A percentile compares a stretch with the other conserved stretches of the same genome.
Conservation (phyloP, 2,329 filamentous ascomycete species). For the Lasiodiplodia gonubiensis region DNA sequence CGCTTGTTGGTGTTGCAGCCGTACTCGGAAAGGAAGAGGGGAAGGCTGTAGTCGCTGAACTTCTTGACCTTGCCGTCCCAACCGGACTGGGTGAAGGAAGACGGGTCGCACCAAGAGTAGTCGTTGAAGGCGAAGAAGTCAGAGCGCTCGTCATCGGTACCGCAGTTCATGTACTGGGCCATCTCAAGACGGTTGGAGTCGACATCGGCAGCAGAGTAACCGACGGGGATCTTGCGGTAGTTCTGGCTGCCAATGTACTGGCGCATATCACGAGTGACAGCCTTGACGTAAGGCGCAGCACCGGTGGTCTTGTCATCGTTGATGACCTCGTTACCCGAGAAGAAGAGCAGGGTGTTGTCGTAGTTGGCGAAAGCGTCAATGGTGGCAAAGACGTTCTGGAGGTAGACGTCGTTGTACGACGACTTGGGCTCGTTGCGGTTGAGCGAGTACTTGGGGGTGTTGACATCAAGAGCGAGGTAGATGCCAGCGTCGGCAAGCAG, state of each 20-base stretch:
- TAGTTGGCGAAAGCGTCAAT: conserved; percentile 84
- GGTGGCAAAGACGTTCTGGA: conserved; percentile 80
- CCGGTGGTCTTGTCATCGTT: conserved; percentile 66
- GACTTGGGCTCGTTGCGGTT: conserved; percentile 73
- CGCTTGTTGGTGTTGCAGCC: conserved; percentile 86
- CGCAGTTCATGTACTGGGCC: conserved; percentile 93
- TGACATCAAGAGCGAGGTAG: conserved; percentile 90
- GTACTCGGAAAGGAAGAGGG: conserved; percentile 89
- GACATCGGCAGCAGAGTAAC: conserved; percentile 86
- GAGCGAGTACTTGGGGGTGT: conserved; percentile 87
- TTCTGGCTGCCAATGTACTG: conserved; percentile 76
- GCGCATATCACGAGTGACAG: conserved; percentile 79
- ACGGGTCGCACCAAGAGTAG: conserved; percentile 72
- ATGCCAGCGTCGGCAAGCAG: conserved; percentile 81
- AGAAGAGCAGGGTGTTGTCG: conserved; percentile 84
- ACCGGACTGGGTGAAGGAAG: conserved; percentile 71
- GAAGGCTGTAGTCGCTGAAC: conserved; percentile 45
- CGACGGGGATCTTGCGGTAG: conserved; percentile 73
- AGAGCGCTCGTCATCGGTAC: conserved; percentile 78
- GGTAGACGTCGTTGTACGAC: conserved; percentile 87
- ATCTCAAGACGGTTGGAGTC: conserved; percentile 84
- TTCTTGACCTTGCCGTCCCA: conserved; percentile 65
- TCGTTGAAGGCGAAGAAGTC: conserved; percentile 93
- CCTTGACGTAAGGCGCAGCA: conserved; percentile 72
- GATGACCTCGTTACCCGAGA: conserved; percentile 81